phyloP scores from a whole-genome alignment of 805 yeast genomes.

The Pichia cephalocereana region DNA sequence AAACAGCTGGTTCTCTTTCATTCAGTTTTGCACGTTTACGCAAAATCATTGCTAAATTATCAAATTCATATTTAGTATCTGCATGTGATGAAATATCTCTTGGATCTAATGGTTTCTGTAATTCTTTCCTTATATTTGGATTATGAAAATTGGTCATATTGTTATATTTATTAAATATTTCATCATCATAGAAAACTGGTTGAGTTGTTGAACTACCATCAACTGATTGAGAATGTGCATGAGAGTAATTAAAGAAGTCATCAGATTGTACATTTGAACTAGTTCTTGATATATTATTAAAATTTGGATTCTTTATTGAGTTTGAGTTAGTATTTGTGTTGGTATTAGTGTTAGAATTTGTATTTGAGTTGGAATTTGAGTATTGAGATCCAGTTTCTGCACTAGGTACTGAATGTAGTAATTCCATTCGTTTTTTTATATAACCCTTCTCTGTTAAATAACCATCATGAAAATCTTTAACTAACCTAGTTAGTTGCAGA shows the following conservation, averaged over 20 bases:
- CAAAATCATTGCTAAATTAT: slow-evolving; percentile 61
- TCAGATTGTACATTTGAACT: slow-evolving; percentile 1
- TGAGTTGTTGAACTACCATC: slow-evolving; percentile 9
- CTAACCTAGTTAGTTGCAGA: slow-evolving; percentile 32
- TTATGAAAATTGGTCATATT: background rate
- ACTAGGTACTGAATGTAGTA: slow-evolving; percentile 11
- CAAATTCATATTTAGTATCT: slow-evolving; percentile 30
- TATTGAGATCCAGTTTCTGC: background rate
- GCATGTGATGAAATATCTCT: slow-evolving; percentile 34
- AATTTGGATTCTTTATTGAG: background rate
- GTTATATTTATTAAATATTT: slow-evolving; percentile 3
- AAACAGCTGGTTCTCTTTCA: slow-evolving; percentile 60
- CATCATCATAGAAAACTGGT: slow-evolving; percentile 6
- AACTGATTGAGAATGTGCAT: slow-evolving; percentile 2
- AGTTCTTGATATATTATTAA: background rate
- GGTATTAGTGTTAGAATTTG: background rate
- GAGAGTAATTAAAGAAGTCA: slow-evolving; percentile 2
- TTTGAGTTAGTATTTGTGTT: background rate
- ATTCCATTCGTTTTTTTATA: slow-evolving; percentile 42
- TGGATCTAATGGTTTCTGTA: slow-evolving; percentile 59
- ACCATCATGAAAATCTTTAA: slow-evolving; percentile 53
- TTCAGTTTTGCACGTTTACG: slow-evolving; percentile 62
- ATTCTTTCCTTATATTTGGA: slow-evolving; percentile 19
- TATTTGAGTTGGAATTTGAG: background rate
- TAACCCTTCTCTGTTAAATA: slow-evolving; percentile 69